Conservation (phyloP, 441 rosid species). For the Rhodomyrtus psidioides region DNA sequence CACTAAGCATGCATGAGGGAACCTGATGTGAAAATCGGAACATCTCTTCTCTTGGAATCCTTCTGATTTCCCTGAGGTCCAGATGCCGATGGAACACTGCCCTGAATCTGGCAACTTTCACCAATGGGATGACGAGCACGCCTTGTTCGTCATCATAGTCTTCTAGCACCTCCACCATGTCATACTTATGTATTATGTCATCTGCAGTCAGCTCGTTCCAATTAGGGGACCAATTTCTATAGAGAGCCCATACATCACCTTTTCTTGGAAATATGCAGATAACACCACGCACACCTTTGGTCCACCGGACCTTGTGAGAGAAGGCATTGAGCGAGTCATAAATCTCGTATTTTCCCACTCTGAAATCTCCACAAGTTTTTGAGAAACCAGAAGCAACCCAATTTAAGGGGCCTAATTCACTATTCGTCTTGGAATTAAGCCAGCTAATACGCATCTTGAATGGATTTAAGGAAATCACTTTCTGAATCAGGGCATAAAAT, state of each 20-base stretch:
- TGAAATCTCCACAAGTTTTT: slow-evolving; percentile 88
- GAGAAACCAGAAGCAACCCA: slow-evolving; percentile 84
- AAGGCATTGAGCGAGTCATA: slow-evolving; percentile 52
- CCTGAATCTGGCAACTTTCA: slow-evolving; percentile 67
- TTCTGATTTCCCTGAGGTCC: slow-evolving; percentile 33
- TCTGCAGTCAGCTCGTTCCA: slow-evolving; percentile 66
- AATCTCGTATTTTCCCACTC: slow-evolving; percentile 50
- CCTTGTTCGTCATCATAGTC: slow-evolving; percentile 57
- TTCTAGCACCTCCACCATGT: slow-evolving; percentile 88
- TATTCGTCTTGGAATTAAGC: slow-evolving; percentile 73
- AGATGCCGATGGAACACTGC: slow-evolving; percentile 48
- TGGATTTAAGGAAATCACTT: slow-evolving; percentile 63
- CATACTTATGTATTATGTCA: slow-evolving; percentile 68
- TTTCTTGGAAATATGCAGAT: slow-evolving; percentile 61
- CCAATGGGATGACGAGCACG: slow-evolving; percentile 43
- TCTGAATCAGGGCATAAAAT: slow-evolving; percentile 76
- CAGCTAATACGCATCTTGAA: slow-evolving; percentile 84
- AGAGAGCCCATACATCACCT: slow-evolving; percentile 93
- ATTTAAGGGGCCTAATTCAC: slow-evolving; percentile 55
- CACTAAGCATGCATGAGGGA: slow-evolving; percentile 67
- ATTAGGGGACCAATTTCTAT: slow-evolving; percentile 80
- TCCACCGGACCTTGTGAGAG: slow-evolving; percentile 77
- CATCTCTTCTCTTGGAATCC: slow-evolving; percentile 70
- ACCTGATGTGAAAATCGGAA: slow-evolving; percentile 93
- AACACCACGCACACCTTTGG: slow-evolving; percentile 63